Evolutionary conservation across 345 rosid species (phyloP).

Genomic region (Eucalyptus leucophloia): DNA sequence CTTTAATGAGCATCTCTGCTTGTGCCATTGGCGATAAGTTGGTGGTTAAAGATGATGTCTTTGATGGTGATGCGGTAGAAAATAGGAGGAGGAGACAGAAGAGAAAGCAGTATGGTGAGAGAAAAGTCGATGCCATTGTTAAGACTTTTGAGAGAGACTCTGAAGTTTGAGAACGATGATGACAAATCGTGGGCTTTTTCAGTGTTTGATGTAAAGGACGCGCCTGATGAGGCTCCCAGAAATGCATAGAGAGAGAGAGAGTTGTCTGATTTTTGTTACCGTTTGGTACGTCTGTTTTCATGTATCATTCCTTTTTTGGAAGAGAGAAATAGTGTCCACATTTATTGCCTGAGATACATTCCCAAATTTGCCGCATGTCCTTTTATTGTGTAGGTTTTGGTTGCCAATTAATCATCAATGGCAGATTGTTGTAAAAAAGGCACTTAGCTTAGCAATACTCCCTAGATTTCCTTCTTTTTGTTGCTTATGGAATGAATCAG

Average conservation of each 20-base stretch:
- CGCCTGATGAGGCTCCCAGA: not conserved
- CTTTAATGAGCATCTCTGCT: constrained; percentile 43
- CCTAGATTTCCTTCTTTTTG: not conserved
- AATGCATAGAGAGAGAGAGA: not conserved
- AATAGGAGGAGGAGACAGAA: not conserved
- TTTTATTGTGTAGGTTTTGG: not conserved
- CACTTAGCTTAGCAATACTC: not conserved
- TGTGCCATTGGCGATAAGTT: constrained; percentile 2
- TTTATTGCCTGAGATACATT: not conserved
- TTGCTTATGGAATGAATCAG: not conserved
- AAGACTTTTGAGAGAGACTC: not conserved
- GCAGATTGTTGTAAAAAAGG: not conserved
- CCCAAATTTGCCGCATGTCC: not conserved
- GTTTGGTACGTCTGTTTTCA: not conserved
- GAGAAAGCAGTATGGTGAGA: not conserved
- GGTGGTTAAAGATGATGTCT: not conserved
- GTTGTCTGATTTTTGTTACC: not conserved
- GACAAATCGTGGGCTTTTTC: not conserved
- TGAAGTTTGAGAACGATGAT: not conserved
- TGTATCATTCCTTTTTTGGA: not conserved
- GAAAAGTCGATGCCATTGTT: not conserved
- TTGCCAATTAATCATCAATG: not conserved
- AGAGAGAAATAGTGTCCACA: not conserved
- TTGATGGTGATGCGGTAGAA: not conserved
- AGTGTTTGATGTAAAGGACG: not conserved